These are phyloP conservation scores for Blepharisma stoltei DNA, from an alignment of 73 alveolate genomes.

Conservation along the genomic window DNA sequence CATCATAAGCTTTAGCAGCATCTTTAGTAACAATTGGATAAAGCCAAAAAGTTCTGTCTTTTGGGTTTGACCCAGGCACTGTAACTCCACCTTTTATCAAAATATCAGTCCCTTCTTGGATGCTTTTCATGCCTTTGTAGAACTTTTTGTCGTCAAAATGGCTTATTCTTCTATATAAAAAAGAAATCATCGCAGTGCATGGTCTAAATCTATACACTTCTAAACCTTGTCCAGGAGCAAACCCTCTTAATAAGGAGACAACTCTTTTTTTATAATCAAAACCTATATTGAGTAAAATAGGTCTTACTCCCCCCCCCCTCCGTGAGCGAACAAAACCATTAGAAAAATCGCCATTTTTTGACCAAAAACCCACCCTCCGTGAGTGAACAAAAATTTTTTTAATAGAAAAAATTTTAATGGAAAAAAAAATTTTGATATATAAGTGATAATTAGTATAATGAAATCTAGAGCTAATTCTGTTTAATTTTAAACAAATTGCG, in stretches of 20 bases:
- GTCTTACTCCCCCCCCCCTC: too few species aligned
- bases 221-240: neutral
- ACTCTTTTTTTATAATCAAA: slow-evolving; percentile 41
- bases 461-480: too few species aligned
- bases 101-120: neutral
- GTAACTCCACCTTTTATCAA: neutral
- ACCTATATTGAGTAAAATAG: neutral
- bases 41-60: slow-evolving; percentile 69
- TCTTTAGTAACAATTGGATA: slow-evolving; percentile 73
- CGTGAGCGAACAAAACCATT: too few species aligned
- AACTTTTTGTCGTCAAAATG: neutral
- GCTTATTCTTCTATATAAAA: neutral
- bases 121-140: neutral
- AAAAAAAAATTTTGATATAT: too few species aligned
- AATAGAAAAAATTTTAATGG: too few species aligned
- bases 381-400: too few species aligned
- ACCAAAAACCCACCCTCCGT: too few species aligned
- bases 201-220: neutral
- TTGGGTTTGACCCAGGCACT: slow-evolving; percentile 30
- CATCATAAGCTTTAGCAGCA: slow-evolving; percentile 46
- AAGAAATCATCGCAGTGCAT: neutral
- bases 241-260: slow-evolving; percentile 31
- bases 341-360: too few species aligned
- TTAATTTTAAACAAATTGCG: too few species aligned
- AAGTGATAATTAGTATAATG: too few species aligned